Conservation (phyloP, 805 yeast genomes). For the Candida nanaspora region DNA sequence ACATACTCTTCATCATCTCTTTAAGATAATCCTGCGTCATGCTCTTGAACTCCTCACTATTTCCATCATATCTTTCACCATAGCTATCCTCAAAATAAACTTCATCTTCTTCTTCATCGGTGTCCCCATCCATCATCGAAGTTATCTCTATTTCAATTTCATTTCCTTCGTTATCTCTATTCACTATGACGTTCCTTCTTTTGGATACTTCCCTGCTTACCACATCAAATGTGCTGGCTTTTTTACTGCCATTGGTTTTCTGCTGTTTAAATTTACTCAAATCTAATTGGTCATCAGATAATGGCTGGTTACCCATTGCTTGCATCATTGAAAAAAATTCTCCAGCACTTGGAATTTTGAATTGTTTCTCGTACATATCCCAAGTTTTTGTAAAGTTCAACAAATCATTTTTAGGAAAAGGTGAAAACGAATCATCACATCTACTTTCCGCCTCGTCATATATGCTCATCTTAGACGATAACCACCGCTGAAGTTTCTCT, state of each 20-base stretch:
- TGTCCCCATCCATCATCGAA: background rate
- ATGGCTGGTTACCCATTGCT: background rate
- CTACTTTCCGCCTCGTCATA: background rate
- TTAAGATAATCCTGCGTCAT: background rate
- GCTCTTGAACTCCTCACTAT: background rate
- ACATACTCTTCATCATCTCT: background rate
- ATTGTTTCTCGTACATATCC: conserved; percentile 12
- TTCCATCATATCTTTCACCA: background rate
- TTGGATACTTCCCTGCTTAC: background rate
- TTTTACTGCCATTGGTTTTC: background rate
- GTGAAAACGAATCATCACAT: background rate
- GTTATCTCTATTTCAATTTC: conserved; percentile 1
- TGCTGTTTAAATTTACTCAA: too few species aligned
- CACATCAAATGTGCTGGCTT: background rate
- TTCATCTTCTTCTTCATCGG: background rate
- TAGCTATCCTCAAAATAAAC: background rate
- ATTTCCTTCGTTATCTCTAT: conserved; percentile 1
- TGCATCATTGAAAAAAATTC: background rate
- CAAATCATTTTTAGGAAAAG: background rate
- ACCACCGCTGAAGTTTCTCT: conserved; percentile 1
- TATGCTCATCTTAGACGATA: background rate
- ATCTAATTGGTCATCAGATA: too few species aligned
- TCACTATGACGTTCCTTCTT: background rate
- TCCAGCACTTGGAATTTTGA: conserved; percentile 1
- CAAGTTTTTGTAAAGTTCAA: conserved; percentile 5